Evolutionary conservation across 179 eudicot species (phyloP).

Genomic region (Vitellaria paradoxa): DNA sequence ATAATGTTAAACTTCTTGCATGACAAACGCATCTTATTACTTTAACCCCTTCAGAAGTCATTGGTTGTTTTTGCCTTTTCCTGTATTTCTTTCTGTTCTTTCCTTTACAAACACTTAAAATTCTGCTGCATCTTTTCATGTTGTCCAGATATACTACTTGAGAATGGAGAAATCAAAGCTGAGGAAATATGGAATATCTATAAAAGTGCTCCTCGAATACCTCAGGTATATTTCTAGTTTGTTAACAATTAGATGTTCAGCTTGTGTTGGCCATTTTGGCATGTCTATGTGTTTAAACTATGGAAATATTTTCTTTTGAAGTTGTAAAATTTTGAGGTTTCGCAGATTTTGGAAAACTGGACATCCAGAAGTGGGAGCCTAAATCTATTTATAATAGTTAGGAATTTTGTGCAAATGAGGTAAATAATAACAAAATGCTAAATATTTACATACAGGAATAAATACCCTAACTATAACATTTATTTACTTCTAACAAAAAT

Average conservation of each 20-base stretch:
- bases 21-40: background rate
- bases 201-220: conserved; percentile 48
- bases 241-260: background rate
- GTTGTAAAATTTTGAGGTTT: too few species aligned
- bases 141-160: conserved; percentile 61
- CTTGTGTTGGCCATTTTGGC: background rate
- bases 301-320: too few species aligned
- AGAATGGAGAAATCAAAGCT: conserved; percentile 67
- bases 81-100: background rate
- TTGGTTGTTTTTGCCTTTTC: background rate
- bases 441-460: too few species aligned
- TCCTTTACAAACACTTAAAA: background rate
- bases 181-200: conserved; percentile 76
- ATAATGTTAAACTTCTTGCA: background rate
- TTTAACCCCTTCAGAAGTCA: background rate
- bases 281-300: background rate
- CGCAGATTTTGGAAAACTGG: background rate
- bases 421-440: too few species aligned
- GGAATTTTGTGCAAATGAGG: too few species aligned
- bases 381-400: too few species aligned
- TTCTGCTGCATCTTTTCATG: background rate
- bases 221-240: conserved; percentile 44
- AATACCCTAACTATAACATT: too few species aligned
- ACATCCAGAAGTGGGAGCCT: too few species aligned
- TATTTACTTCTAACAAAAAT: too few species aligned